These are phyloP conservation scores for Globisporangium camurandrum DNA, from an alignment of 352 stramenopile species.

Conservation along the genomic window DNA sequence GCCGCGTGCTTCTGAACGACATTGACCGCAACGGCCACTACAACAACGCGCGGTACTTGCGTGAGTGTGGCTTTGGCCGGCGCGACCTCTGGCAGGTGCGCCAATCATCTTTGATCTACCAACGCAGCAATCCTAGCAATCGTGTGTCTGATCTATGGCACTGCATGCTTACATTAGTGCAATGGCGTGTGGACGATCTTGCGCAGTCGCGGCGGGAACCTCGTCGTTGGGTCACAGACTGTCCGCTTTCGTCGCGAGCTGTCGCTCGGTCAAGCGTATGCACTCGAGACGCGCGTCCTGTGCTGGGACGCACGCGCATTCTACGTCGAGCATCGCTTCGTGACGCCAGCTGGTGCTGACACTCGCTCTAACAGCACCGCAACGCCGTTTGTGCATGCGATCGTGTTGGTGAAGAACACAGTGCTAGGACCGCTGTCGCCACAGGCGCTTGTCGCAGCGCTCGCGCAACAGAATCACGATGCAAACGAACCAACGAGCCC, in stretches of 20 bases:
- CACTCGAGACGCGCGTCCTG: conserved; percentile 62
- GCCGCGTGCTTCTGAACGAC: conserved; percentile 45
- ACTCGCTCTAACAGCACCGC: conserved; percentile 12
- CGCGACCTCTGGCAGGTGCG: conserved; percentile 74
- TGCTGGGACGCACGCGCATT: conserved; percentile 80
- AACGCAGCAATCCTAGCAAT: not conserved
- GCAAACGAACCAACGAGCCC: conserved; percentile 26
- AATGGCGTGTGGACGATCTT: conserved; percentile 76
- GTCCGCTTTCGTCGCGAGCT: conserved; percentile 81
- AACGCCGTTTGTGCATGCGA: conserved; percentile 77
- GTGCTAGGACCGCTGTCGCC: conserved; percentile 61
- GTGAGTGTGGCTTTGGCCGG: conserved; percentile 77
- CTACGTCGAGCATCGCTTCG: conserved; percentile 84
- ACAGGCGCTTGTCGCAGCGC: conserved; percentile 51
- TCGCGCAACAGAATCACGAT: conserved; percentile 21
- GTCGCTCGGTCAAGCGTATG: conserved; percentile 57
- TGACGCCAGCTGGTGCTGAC: too few species aligned
- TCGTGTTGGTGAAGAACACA: conserved; percentile 85
- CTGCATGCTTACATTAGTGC: conserved; percentile 19
- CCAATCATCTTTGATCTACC: not conserved
- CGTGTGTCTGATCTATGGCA: conserved; percentile 4
- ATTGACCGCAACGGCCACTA: conserved; percentile 84
- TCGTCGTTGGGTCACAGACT: conserved; percentile 74
- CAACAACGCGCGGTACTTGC: conserved; percentile 80
- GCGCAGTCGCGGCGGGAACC: conserved; percentile 43